phyloP scores from a whole-genome alignment of 2,329 filamentous ascomycete species.

The Neurospora sp. region DNA sequence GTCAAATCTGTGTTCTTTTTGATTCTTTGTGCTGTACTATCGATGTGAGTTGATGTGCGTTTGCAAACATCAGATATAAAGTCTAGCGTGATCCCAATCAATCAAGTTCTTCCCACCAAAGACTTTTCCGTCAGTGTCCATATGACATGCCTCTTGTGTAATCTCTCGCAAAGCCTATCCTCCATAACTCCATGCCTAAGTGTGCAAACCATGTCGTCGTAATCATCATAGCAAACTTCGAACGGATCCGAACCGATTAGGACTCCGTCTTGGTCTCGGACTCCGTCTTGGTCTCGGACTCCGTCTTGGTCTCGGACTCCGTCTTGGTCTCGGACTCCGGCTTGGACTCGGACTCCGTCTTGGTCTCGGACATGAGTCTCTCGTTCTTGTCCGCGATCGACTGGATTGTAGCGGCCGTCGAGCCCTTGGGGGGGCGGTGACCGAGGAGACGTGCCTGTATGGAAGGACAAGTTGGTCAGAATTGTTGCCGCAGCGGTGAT shows the following conservation, averaged over 20 bases:
- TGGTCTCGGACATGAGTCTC: not conserved
- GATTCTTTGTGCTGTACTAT: not conserved
- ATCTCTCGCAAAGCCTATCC: not conserved
- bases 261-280: too few relatives aligned
- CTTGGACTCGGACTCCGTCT: too few relatives aligned
- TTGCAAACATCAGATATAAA: not conserved
- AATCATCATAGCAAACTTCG: not conserved
- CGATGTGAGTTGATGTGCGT: not conserved
- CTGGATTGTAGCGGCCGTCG: conserved; percentile 20
- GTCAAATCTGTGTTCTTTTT: not conserved
- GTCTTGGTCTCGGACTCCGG: too few relatives aligned
- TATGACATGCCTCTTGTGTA: not conserved
- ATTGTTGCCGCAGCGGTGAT: not conserved
- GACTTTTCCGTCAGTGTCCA: not conserved
- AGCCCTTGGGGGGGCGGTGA: conserved; percentile 18
- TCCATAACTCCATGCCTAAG: not conserved
- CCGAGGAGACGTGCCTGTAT: conserved; percentile 13
- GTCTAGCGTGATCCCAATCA: not conserved
- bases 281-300: not conserved
- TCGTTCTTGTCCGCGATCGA: conserved; percentile 20
- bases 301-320: too few relatives aligned
- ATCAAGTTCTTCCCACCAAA: not conserved
- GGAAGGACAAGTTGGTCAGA: not conserved
- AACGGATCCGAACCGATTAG: not conserved
- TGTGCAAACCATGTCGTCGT: not conserved